Evolutionary conservation across 208 protist species (phyloP).

Genomic region (Trypanosoma brucei): DNA sequence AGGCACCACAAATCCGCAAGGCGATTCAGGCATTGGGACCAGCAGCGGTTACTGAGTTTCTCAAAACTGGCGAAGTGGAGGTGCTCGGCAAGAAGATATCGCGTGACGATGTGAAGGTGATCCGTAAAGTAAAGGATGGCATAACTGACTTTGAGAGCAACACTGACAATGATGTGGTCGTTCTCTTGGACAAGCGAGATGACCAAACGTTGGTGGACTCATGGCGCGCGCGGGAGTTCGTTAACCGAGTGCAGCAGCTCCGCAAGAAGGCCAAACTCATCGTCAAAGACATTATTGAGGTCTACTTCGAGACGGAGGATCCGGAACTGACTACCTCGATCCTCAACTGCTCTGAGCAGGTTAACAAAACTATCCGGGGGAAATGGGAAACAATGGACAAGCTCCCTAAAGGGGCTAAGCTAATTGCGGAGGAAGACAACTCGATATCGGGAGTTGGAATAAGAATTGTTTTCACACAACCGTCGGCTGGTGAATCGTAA

Average conservation of each 20-base stretch:
- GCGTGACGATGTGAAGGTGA: slow-evolving; percentile 85
- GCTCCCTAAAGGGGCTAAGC: slow-evolving; percentile 44
- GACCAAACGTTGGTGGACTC: slow-evolving; percentile 80
- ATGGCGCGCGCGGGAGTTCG: slow-evolving; percentile 92
- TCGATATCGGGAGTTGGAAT: slow-evolving; percentile 72
- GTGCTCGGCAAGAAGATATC: slow-evolving; percentile 68
- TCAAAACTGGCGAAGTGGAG: slow-evolving; percentile 35
- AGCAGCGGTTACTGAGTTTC: slow-evolving; percentile 45
- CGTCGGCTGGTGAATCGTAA: neutral
- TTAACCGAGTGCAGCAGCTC: slow-evolving; percentile 95
- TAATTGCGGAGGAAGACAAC: slow-evolving; percentile 84
- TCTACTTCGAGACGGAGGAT: slow-evolving; percentile 80
- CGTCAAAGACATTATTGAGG: slow-evolving; percentile 59
- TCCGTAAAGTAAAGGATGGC: slow-evolving; percentile 78
- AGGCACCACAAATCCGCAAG: slow-evolving; percentile 78
- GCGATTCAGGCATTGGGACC: slow-evolving; percentile 66
- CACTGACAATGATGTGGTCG: slow-evolving; percentile 83
- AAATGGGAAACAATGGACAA: slow-evolving; percentile 67
- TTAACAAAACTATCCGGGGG: slow-evolving; percentile 68
- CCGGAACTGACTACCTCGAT: slow-evolving; percentile 73
- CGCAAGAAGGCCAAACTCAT: slow-evolving; percentile 93
- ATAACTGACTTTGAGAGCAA: slow-evolving; percentile 86
- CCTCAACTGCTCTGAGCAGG: slow-evolving; percentile 51
- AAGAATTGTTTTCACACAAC: slow-evolving; percentile 48
- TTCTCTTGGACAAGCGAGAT: slow-evolving; percentile 86